Base-by-base conservation (phyloP, 2,329 filamentous ascomycete species). In the Cercospora berteroae region DNA sequence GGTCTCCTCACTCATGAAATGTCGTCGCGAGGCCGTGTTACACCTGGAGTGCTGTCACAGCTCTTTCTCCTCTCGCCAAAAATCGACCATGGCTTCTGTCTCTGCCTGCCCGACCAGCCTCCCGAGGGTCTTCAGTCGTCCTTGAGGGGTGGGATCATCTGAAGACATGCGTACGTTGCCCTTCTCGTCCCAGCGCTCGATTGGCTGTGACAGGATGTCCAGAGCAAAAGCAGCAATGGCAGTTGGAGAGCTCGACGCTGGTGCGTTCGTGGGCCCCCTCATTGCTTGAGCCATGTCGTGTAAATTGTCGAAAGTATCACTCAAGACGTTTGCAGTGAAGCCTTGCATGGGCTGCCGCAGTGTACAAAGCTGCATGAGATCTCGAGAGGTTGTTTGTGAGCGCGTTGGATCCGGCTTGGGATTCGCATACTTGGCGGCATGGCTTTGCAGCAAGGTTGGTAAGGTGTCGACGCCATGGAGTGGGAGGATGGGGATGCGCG, bases 1-100 rank as follows among this genome's bases (percentile, higher is more conserved):
- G 6, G 48, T 52, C 48, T 27, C 13, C 5, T 27, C 23, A 52
- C 20, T 27, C 16, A 5, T 27, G 12, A 3, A 7, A 1, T 7
- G 5, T 13, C 13, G 4, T 27, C 23, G 5, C 16, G 1, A 6
- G 23, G 8, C 23, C 23, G 7, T 52, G 13, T 16, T 7, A 52
- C 16, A n/a, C 13, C 13, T 5, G 4, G 9, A 33, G 0, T 25
- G 3, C 4, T 2, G n/a, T 61, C 25, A 61, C 60, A 71, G 65
- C 25, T 67, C 63, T 69, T 70, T 73, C 68, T 80, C 78, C 42
- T 74, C 71, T 29, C 63, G 69, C 80, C 80, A 82, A 67, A 81
- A 81, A 12, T 74, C 74, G n/a, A 77, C 60, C 52, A 82, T 72
- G n/a, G 75, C 73, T 25, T 31, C 63, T 16, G 69, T 77, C 42